Evolutionary conservation across 345 rosid genomes (phyloP).

Genomic region (Arabidopsis arenosa): DNA sequence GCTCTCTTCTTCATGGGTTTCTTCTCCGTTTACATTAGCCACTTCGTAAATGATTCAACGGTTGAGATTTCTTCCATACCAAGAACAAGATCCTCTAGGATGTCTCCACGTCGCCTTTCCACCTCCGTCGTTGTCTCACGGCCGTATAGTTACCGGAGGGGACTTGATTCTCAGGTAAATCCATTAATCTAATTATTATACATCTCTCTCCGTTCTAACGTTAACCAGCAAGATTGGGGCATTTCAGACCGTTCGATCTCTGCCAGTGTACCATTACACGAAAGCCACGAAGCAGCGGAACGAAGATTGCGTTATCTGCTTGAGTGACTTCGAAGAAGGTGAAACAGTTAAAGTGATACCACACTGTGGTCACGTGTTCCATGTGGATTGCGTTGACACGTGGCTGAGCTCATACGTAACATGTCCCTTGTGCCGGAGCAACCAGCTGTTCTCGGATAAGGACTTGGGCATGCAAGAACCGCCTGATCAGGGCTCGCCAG

Average conservation of each 20-base stretch:
- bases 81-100: slow-evolving; percentile 17
- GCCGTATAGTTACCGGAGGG: neutral
- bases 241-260: slow-evolving; percentile 40
- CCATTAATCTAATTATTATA: neutral
- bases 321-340: slow-evolving; percentile 62
- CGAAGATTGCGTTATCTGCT: slow-evolving; percentile 61
- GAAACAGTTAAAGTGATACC: slow-evolving; percentile 58
- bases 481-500: neutral
- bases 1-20: slow-evolving; percentile 67
- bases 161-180: slow-evolving; percentile 32
- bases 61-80: slow-evolving; percentile 23
- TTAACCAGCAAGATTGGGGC: neutral
- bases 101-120: slow-evolving; percentile 8
- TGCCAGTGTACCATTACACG: slow-evolving; percentile 56
- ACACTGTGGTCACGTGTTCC: slow-evolving; percentile 60
- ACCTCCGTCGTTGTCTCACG: neutral
- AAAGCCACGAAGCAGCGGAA: slow-evolving; percentile 49
- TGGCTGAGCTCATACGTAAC: slow-evolving; percentile 58
- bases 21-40: slow-evolving; percentile 63
- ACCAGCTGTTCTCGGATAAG: slow-evolving; percentile 43
- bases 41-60: slow-evolving; percentile 39
- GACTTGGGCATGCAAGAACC: neutral
- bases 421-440: slow-evolving; percentile 71
- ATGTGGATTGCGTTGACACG: slow-evolving; percentile 55
- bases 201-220: neutral